These are phyloP conservation scores for Tulasnella sp. DNA, from an alignment of 768 basidiomycete species.

Conservation along the genomic window DNA sequence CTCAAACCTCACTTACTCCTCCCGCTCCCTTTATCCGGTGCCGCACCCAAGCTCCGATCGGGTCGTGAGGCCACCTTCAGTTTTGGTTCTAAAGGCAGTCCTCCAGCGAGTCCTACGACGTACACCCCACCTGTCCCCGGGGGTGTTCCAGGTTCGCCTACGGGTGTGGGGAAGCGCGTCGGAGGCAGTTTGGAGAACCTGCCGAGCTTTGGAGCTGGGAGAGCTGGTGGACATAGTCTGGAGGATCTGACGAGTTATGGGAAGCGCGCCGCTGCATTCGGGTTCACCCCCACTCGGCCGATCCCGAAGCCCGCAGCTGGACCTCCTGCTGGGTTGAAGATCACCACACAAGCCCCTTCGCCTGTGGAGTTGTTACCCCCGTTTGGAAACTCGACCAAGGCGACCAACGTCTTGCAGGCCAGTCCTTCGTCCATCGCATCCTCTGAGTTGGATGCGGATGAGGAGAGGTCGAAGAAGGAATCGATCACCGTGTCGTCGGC, in stretches of 20 bases:
- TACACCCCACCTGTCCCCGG: constrained; percentile 12
- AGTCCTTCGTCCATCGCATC: too few relatives aligned
- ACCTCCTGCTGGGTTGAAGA: too few relatives aligned
- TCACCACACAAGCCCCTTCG: too few relatives aligned
- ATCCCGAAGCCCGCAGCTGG: too few relatives aligned
- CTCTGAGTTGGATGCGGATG: too few relatives aligned
- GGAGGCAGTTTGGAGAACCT: not conserved
- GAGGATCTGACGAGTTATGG: too few relatives aligned
- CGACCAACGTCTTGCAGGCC: too few relatives aligned
- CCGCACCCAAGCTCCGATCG: not conserved
- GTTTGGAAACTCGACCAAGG: too few relatives aligned
- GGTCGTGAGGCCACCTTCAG: constrained; percentile 10
- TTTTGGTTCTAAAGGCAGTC: not conserved
- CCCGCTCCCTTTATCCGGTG: not conserved
- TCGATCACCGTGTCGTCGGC: not conserved
- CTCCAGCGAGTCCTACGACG: constrained; percentile 11
- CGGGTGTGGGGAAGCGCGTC: not conserved
- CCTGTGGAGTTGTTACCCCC: too few relatives aligned
- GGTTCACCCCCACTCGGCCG: not conserved
- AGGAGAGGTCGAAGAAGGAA: too few relatives aligned
- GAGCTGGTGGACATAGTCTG: too few relatives aligned
- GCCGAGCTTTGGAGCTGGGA: not conserved
- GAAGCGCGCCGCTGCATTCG: not conserved
- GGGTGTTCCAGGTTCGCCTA: not conserved
- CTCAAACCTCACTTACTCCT: not conserved